These are phyloP conservation scores for Lepidium aucheri DNA, from an alignment of 345 rosid genomes.

Conservation along the genomic window DNA sequence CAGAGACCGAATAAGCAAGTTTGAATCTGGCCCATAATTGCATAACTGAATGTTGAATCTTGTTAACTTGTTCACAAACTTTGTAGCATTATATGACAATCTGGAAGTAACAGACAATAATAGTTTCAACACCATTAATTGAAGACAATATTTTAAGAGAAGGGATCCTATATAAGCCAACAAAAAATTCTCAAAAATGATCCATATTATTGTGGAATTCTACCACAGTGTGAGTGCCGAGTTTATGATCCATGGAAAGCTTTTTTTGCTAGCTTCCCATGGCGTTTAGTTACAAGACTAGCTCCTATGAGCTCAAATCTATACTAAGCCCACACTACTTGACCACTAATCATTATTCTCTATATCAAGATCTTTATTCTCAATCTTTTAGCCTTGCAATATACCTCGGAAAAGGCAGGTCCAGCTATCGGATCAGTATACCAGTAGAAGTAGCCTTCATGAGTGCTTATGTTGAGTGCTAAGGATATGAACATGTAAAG, in stretches of 20 bases:
- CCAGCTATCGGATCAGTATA: conserved; percentile 71
- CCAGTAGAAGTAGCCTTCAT: conserved; percentile 88
- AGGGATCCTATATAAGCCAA: background rate
- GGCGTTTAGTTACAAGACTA: background rate
- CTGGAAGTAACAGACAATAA: no score
- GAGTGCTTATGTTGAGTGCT: conserved; percentile 69
- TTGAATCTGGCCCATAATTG: background rate
- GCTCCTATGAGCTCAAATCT: background rate
- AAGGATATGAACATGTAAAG: conserved; percentile 65
- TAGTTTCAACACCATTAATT: no score
- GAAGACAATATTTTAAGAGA: no score
- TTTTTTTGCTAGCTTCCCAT: background rate
- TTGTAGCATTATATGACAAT: background rate
- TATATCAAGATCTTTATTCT: background rate
- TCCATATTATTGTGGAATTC: background rate
- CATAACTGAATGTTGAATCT: background rate
- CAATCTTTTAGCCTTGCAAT: background rate
- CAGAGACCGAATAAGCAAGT: background rate
- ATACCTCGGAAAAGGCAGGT: conserved; percentile 74
- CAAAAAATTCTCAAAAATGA: background rate
- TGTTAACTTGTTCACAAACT: background rate
- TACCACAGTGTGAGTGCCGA: background rate
- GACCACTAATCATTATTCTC: background rate
- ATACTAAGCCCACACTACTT: background rate
- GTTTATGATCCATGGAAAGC: background rate